Evolutionary conservation across 441 rosid genomes (phyloP), one percentile per base, ranked within the genome.

Genomic region (Manihot esculenta): DNA sequence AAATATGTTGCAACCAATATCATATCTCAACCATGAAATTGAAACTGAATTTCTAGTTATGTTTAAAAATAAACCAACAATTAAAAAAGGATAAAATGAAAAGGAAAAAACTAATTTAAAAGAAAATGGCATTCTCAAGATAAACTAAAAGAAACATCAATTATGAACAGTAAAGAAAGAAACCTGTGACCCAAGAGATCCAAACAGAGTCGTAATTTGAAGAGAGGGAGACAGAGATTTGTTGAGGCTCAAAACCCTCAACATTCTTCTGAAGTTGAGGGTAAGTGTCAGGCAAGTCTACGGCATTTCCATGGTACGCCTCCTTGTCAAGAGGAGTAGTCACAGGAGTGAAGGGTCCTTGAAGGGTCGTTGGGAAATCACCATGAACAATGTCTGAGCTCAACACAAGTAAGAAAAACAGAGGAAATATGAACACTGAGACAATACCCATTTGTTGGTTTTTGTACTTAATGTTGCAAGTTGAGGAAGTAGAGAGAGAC

Each of bases 171-270:
- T 5, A 45, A 62, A 84, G 56, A 57, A 69, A 33, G 20, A 30
- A 18, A 78, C 97, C 97, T 76, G 95, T 90, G 68, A 89, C 78
- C 95, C 98, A 93, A 62, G 98, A 89, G 75, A 93, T 80, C 95
- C 95, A 90, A 27, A 90, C 68, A 30, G 97, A 93, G 70, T 88
- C 90, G 47, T 84, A 81, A 72, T 57, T 79, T 51, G 80, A 74
- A 49, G 97, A 90, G 55, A 93, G 90, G 13, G 98, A 81, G 48
- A 91, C 69, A 0, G 94, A 87, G 51, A 93, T 78, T 69, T 93
- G 98, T 74, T 93, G 91, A 20, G 98, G 94, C 70, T 79, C 71
- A 75, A 88, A 85, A 26, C 84, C 90, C 5, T 60, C 48, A 61
- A 79, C 96, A 26, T 66, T 83, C 48, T 92, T 84, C 45, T 76